These are phyloP conservation scores for Tetraselmis chui DNA, from an alignment of 139 green algal genomes.

Conservation along the genomic window DNA sequence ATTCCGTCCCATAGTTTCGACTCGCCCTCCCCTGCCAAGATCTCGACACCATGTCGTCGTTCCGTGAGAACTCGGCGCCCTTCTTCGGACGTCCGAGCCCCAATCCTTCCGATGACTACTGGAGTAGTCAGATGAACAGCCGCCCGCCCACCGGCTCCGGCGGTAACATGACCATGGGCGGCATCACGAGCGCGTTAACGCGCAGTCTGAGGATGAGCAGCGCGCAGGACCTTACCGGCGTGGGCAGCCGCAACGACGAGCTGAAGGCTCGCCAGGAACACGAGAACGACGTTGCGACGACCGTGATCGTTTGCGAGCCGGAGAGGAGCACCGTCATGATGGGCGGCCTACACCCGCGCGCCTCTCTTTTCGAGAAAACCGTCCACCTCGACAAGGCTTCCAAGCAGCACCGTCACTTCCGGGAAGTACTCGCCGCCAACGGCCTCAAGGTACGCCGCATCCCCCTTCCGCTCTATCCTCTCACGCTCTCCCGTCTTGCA, in stretches of 20 bases:
- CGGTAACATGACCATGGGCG: not conserved
- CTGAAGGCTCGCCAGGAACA: slow-evolving; percentile 42
- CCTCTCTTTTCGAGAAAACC: slow-evolving; percentile 85
- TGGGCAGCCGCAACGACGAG: not conserved
- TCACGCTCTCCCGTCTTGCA: too few species aligned
- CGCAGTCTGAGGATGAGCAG: not conserved
- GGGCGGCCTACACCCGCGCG: slow-evolving; percentile 85
- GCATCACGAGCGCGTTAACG: not conserved
- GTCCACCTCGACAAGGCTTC: slow-evolving; percentile 87
- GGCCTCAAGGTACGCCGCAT: not conserved
- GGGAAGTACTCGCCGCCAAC: slow-evolving; percentile 24
- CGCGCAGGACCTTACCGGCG: not conserved
- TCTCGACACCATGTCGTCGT: not conserved
- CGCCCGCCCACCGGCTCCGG: too few species aligned
- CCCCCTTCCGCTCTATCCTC: too few species aligned
- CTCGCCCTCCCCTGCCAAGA: too few species aligned
- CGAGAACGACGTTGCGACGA: slow-evolving; percentile 64
- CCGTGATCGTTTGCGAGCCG: slow-evolving; percentile 86
- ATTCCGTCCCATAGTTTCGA: too few species aligned
- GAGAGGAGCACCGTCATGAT: slow-evolving; percentile 85
- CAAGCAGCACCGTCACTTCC: slow-evolving; percentile 72
- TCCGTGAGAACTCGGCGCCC: not conserved
- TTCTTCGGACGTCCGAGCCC: not conserved
- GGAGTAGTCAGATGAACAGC: not conserved
- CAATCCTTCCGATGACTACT: not conserved